Percentiles rank a stretch among this genome's conserved stretches.
Evolutionary conservation across 2,329 filamentous ascomycete genomes (phyloP).

Genomic region (Ophiobolus disseminans): DNA sequence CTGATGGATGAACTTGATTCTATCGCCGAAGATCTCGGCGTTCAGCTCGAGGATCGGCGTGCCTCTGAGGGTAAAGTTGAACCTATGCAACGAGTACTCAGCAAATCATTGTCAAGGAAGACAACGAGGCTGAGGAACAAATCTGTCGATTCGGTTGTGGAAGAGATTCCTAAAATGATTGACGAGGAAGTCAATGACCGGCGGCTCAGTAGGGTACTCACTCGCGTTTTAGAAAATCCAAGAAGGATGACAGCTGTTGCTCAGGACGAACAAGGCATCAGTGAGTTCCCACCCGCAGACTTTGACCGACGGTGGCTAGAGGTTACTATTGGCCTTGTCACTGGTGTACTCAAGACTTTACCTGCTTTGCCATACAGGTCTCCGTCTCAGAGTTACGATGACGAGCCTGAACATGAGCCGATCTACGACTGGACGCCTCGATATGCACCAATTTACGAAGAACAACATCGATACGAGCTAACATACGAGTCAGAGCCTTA

Average conservation of each 20-base stretch:
- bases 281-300: conserved; percentile 17
- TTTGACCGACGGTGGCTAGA: conserved; percentile 29
- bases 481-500: conserved; percentile 3
- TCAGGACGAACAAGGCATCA: conserved; percentile 14
- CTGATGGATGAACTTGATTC: conserved; percentile 38
- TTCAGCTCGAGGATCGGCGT: conserved; percentile 24
- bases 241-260: conserved; percentile 16
- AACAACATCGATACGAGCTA: background rate
- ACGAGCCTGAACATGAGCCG: conserved; percentile 4
- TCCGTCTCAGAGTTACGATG: conserved; percentile 1
- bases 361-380: background rate
- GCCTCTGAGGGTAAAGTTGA: conserved; percentile 7
- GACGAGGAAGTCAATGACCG: conserved; percentile 18
- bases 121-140: conserved; percentile 23
- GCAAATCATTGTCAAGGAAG: conserved; percentile 14
- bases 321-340: conserved; percentile 22
- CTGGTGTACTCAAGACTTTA: conserved; percentile 7
- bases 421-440: background rate
- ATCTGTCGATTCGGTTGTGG: conserved; percentile 23
- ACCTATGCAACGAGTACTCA: conserved; percentile 16
- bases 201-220: conserved; percentile 20
- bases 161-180: conserved; percentile 22
- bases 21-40: conserved; percentile 35
- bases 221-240: conserved; percentile 18
- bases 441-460: background rate